Evolutionary conservation across 257 asterid genomes (phyloP).

Genomic region (Thymus quinquecostatus): DNA sequence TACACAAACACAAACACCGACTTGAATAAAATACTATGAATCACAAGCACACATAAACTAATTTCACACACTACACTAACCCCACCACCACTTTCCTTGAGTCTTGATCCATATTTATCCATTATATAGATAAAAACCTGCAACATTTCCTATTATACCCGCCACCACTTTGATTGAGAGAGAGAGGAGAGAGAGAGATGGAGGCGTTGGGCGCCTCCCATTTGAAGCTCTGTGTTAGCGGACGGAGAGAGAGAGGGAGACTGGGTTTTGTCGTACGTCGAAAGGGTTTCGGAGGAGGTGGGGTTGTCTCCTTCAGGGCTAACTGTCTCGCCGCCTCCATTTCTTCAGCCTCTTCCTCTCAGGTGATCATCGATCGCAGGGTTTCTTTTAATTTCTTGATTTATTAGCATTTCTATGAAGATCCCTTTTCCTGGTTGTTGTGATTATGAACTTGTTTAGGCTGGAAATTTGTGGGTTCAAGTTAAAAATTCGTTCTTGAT

Average conservation of each 20-base stretch:
- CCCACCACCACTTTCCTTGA: neutral
- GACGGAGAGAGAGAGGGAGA: slow-evolving; percentile 34
- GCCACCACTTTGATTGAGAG: neutral
- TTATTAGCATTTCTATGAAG: no score
- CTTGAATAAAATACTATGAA: neutral
- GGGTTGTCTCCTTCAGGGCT: slow-evolving; percentile 30
- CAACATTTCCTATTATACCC: neutral
- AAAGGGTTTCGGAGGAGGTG: slow-evolving; percentile 31
- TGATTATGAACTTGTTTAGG: neutral
- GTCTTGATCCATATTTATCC: neutral
- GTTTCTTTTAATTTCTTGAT: no score
- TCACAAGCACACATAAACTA: no score
- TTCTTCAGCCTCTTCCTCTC: slow-evolving; percentile 42
- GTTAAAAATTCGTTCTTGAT: neutral
- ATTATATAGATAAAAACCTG: neutral
- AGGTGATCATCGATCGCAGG: slow-evolving; percentile 33
- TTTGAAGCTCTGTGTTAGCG: slow-evolving; percentile 39
- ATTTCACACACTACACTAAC: no score
- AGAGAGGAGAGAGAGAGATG: slow-evolving; percentile 37
- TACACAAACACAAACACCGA: neutral
- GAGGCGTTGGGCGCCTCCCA: slow-evolving; percentile 48
- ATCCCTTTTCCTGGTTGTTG: neutral
- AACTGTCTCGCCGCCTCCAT: slow-evolving; percentile 35
- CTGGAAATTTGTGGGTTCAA: neutral
- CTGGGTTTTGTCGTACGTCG: slow-evolving; percentile 30